Base-by-base conservation (phyloP, 306 rosid species). In the Corylus heterophylla region DNA sequence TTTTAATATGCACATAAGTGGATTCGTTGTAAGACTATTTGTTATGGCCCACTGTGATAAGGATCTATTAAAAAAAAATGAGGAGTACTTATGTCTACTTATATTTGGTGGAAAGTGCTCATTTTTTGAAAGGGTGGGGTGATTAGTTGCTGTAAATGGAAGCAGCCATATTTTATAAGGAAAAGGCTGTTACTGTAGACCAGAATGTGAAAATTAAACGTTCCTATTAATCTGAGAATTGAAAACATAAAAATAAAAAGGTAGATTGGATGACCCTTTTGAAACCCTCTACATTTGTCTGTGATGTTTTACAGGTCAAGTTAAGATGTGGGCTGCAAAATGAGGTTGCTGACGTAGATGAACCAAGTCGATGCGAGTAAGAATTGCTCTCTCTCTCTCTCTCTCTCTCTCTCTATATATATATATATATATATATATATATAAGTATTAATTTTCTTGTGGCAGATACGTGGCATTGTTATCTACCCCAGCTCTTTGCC, bases 301-400 rank as follows among this genome's bases (percentile, higher is more conserved):
- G 29, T 68, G 72, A 77, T 85, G 75, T 79, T 45, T 77, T 71
- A 72, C 96, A 96, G 99, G 94, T 91, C 80, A 93, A 62, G 84
- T 88, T 96, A 80, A 91, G 76, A 85, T 96, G 99, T 39, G 99
- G 99, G 77, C 73, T 96, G 92, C 88, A 85, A 72, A 85, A 91
- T 77, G 99, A 89, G 88, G 81, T 96, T 69, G 76, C 97, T 47
- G 98, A 96, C 71, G 96, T 96, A 73, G 99, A 91, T 78, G 97
- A 96, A 85, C 99, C 99, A 68, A 96, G 98, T 76, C 97, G 98
- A 7, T 96, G 99, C 99, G 99, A 96, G 99, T 96, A 88, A 72
- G 95, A 78, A 29, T 25, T 70, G 20, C 78, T 27, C 54, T 68
- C 73, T 74, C 31, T 44, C 12, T 52, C 74, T 56, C 31, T 45